These are phyloP conservation scores for Coniella lustricola DNA, from an alignment of 2,329 filamentous ascomycete species.

Conservation along the genomic window DNA sequence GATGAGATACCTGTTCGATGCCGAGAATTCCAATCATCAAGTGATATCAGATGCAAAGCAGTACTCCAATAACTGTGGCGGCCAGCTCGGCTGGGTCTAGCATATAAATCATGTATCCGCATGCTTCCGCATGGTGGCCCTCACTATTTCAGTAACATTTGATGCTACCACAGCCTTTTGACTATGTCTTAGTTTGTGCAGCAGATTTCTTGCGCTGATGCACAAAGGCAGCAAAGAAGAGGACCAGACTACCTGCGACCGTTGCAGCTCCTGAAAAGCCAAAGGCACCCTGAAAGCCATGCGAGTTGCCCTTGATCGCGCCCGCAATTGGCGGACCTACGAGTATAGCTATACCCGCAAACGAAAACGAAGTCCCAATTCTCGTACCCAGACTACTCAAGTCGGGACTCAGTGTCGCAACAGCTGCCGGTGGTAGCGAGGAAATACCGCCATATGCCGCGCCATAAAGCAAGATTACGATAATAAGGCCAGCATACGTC, in stretches of 20 bases:
- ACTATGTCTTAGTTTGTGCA: too few species aligned
- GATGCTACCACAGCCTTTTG: too few species aligned
- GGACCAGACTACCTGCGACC: background rate
- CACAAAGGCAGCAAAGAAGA: too few species aligned
- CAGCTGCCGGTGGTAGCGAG: constrained; percentile 32
- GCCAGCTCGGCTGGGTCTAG: too few species aligned
- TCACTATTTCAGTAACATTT: too few species aligned
- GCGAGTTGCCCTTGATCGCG: background rate
- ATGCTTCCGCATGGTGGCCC: too few species aligned
- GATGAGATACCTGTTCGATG: too few species aligned
- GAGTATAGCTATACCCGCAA: constrained; percentile 26
- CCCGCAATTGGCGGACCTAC: constrained; percentile 29
- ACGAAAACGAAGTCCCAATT: constrained; percentile 31
- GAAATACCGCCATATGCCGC: constrained; percentile 38
- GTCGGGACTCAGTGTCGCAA: constrained; percentile 32
- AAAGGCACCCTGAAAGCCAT: background rate
- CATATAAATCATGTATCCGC: too few species aligned
- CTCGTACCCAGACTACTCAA: constrained; percentile 35
- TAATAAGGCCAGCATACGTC: constrained; percentile 27
- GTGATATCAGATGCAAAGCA: too few species aligned
- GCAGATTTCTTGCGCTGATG: too few species aligned
- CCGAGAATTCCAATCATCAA: too few species aligned
- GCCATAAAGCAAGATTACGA: constrained; percentile 30
- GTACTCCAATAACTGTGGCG: too few species aligned
- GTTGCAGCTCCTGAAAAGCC: constrained; percentile 4